Conservation (phyloP, 495 filamentous ascomycete species). For the Usnea hakonensis region DNA sequence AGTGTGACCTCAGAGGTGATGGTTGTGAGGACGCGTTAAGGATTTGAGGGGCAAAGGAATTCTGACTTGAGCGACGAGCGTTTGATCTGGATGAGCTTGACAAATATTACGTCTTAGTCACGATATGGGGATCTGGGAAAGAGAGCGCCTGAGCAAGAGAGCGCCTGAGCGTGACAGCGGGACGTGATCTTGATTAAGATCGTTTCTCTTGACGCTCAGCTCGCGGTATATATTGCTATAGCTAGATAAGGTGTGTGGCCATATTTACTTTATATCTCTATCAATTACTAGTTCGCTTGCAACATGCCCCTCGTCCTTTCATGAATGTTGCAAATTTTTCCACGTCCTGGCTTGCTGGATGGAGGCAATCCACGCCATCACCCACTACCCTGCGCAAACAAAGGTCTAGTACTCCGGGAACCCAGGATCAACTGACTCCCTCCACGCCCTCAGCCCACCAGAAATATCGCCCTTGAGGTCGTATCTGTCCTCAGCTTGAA, state of each 20-base stretch:
- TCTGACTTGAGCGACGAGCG: not conserved
- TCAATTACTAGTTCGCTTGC: not conserved
- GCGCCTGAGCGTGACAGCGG: not conserved
- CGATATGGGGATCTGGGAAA: not conserved
- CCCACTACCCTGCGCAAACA: not conserved
- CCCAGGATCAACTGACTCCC: slow-evolving; percentile 59
- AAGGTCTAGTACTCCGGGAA: slow-evolving; percentile 53
- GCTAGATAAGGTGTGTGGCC: not conserved
- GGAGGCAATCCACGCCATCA: not conserved
- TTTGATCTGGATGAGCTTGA: not conserved
- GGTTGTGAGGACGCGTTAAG: not conserved
- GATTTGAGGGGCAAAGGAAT: no score
- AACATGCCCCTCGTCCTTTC: not conserved
- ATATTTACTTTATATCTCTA: no score
- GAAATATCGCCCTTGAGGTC: slow-evolving; percentile 49
- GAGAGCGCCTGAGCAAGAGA: not conserved
- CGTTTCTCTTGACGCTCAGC: not conserved
- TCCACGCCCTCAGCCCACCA: slow-evolving; percentile 82
- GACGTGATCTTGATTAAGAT: not conserved
- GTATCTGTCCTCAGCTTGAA: slow-evolving; percentile 36
- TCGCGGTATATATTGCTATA: not conserved
- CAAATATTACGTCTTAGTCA: not conserved
- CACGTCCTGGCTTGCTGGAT: not conserved
- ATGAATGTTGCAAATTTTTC: not conserved
- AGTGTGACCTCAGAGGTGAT: not conserved